These are phyloP conservation scores for Clonostachys chloroleuca DNA, from an alignment of 2,329 filamentous ascomycete species.

Conservation along the genomic window DNA sequence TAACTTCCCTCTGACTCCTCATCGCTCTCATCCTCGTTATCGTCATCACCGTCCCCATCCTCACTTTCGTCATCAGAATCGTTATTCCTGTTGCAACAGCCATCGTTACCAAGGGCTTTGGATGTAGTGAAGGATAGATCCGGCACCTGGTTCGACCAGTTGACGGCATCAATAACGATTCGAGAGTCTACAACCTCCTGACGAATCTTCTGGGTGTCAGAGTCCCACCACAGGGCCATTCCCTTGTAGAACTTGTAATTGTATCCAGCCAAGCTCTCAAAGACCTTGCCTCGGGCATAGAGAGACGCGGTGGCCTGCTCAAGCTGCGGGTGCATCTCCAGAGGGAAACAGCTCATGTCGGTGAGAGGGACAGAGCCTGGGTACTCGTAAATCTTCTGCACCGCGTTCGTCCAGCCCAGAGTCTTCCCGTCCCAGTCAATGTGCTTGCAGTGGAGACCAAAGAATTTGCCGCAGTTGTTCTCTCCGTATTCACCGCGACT, in stretches of 20 bases:
- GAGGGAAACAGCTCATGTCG: constrained; percentile 35
- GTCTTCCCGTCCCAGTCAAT: constrained; percentile 43
- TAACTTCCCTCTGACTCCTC: background rate
- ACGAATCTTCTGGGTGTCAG: constrained; percentile 8
- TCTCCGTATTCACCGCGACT: constrained; percentile 26
- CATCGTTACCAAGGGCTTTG: background rate
- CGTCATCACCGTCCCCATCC: background rate
- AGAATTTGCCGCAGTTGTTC: constrained; percentile 28
- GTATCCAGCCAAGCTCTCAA: constrained; percentile 38
- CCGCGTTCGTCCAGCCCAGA: constrained; percentile 32
- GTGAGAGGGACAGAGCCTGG: constrained; percentile 37
- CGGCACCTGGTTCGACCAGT: constrained; percentile 18
- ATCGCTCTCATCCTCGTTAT: background rate
- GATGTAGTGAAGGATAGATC: constrained; percentile 19
- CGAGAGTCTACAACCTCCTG: constrained; percentile 19
- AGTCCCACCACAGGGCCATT: constrained; percentile 21
- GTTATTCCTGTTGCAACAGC: background rate
- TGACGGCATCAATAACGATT: constrained; percentile 20
- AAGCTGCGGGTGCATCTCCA: constrained; percentile 33
- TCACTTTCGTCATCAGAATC: background rate
- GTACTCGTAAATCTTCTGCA: constrained; percentile 31
- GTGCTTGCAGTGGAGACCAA: constrained; percentile 31
- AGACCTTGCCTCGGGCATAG: constrained; percentile 33
- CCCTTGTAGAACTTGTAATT: constrained; percentile 42
- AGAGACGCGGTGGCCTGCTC: constrained; percentile 25